Evolutionary conservation across 805 yeast genomes (phyloP), one percentile per base, ranked within the genome.

Genomic region (Starmerella floris): DNA sequence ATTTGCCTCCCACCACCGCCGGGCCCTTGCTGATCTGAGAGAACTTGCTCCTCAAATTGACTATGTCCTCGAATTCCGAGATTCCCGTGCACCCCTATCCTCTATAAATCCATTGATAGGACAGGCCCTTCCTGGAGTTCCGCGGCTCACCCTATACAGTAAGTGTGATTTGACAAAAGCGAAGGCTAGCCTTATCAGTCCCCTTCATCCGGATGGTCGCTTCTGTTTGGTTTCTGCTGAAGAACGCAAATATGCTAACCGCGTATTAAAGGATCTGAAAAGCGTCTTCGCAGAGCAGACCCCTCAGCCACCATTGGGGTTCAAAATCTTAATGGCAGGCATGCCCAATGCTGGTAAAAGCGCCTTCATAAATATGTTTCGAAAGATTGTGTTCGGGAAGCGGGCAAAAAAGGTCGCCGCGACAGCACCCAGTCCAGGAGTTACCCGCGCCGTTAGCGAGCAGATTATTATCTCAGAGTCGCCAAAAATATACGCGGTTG

Each of bases 341-440:
- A 82, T 91, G 91, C 98, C 98, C 1, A 91, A 91, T 58, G 94
- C 85, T n/a, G 98, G 98, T 0, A 91, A 91, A 60, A 81, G 94
- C 11, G 80, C 95, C 0, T 58, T 91, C 37, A 79, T 87, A 23
- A 91, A 91, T 55, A 67, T 79, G 0, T 62, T 87, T 39, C 62
- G 95, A 45, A 63, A 58, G n/a, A 56, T 66, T 1, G 68, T 72
- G 4, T 56, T 51, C 11, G 50, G 48, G 21, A 43, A 40, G 36
- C 39, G 35, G 2, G 39, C 43, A 3, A 38, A 67, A 42, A 81
- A 80, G 53, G 96, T 83, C 1, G 95, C 95, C 0, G 63, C 63
- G 40, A 83, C 94, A 0, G 95, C 95, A 1, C 79, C 80, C 10
- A 76, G 73, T 49, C 95, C 97, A 1, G 98, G 98, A 17, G 83